Percentiles rank a stretch among this genome's conserved stretches.
Evolutionary conservation across 768 basidiomycete genomes (phyloP).

Genomic region (Tulasnella sp.): DNA sequence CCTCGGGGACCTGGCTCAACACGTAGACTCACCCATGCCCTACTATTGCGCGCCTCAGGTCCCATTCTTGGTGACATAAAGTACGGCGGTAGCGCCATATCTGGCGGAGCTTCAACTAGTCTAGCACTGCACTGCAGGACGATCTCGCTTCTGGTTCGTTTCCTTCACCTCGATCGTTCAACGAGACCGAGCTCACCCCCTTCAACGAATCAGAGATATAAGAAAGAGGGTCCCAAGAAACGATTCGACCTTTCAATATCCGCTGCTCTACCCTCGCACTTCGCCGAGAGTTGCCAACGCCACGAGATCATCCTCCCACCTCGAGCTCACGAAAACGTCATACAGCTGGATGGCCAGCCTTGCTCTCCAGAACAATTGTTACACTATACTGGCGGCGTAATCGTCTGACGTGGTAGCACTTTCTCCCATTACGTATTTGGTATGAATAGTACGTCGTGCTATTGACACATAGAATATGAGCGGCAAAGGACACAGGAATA

Average conservation of each 20-base stretch:
- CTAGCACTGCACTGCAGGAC: not conserved
- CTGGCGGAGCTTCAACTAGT: not conserved
- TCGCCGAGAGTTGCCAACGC: constrained; percentile 1
- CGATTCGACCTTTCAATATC: constrained; percentile 12
- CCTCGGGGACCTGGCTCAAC: not conserved
- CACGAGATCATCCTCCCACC: not conserved
- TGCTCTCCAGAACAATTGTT: not conserved
- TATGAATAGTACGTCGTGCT: not conserved
- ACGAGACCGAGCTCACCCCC: not conserved
- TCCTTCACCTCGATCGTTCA: not conserved
- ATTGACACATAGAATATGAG: not conserved
- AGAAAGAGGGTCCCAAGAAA: constrained; percentile 27
- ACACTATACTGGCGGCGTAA: not conserved
- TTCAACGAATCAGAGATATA: constrained; percentile 20
- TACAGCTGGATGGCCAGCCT: not conserved
- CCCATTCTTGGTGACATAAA: constrained; percentile 18
- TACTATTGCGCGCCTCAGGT: not conserved
- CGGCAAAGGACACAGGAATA: not conserved
- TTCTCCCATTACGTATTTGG: not conserved
- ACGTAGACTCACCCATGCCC: not conserved
- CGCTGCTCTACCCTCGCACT: constrained; percentile 6
- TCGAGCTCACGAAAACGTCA: not conserved
- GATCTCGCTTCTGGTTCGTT: constrained; percentile 12
- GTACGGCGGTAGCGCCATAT: not conserved
- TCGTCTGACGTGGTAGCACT: not conserved